Evolutionary conservation across 2,329 filamentous ascomycete species (phyloP).

Genomic region (Penicillium glabrum): DNA sequence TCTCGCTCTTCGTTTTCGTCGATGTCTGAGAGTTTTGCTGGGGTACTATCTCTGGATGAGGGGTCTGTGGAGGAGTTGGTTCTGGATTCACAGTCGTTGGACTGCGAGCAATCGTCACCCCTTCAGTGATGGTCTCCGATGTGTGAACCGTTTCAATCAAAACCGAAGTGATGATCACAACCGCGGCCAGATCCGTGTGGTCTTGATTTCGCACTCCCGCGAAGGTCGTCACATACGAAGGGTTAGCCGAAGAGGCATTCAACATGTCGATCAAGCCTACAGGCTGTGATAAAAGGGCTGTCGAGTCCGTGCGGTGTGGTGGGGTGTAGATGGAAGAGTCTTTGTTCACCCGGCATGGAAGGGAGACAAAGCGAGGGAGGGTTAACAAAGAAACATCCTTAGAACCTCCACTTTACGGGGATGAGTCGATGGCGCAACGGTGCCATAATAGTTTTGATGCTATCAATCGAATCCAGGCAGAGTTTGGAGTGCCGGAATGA

Average conservation of each 20-base stretch:
- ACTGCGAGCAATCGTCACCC: conserved; percentile 1
- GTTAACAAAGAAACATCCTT: conserved; percentile 9
- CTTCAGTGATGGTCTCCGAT: conserved; percentile 4
- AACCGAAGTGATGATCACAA: conserved; percentile 8
- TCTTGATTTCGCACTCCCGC: neutral
- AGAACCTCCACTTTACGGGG: neutral
- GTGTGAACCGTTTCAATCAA: conserved; percentile 14
- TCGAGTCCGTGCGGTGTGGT: neutral
- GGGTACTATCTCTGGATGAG: neutral
- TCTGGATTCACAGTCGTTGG: neutral
- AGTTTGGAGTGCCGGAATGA: neutral
- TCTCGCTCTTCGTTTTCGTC: neutral
- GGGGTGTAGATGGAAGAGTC: neutral
- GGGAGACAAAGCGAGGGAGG: neutral
- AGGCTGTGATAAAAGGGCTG: conserved; percentile 7
- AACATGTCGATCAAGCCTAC: conserved; percentile 22
- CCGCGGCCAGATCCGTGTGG: neutral
- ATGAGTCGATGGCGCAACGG: neutral
- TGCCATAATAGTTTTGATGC: neutral
- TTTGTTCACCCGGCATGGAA: neutral
- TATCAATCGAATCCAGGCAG: neutral
- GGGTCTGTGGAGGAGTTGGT: neutral
- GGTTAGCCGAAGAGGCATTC: conserved; percentile 20
- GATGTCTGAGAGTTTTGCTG: neutral
- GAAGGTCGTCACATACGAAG: neutral